phyloP scores from a whole-genome alignment of 139 green algal genomes.

The Chlamydomonas sphaeroides region DNA sequence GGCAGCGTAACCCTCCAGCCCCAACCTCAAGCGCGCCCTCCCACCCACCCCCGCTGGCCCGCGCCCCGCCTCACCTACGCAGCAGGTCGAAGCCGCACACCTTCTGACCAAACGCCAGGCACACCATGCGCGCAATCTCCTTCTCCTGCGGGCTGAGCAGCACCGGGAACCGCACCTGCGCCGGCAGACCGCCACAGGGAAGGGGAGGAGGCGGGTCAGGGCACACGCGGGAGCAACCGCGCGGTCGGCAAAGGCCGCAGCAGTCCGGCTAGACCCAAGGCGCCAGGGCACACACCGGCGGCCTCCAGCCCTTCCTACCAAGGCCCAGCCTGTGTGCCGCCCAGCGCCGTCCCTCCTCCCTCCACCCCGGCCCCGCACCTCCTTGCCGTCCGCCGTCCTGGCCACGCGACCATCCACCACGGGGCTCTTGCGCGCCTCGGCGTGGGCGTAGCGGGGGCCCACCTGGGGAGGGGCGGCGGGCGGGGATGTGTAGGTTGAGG shows the following conservation, averaged over 20 bases:
- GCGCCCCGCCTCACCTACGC: constrained; percentile 50
- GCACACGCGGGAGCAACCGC: too few species aligned
- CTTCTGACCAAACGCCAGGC: constrained; percentile 94
- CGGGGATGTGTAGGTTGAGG: not conserved
- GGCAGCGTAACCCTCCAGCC: too few species aligned
- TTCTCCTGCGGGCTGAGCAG: constrained; percentile 88
- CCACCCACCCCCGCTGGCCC: not conserved
- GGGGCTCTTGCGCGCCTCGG: constrained; percentile 96
- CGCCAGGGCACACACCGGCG: too few species aligned
- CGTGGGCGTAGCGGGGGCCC: constrained; percentile 93
- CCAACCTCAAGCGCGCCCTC: not conserved
- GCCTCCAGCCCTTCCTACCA: not conserved
- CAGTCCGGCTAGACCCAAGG: too few species aligned
- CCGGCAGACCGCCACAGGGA: too few species aligned
- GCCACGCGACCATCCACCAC: constrained; percentile 96
- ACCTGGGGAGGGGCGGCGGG: not conserved
- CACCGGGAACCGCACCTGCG: constrained; percentile 83
- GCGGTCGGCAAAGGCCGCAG: too few species aligned
- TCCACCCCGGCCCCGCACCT: constrained; percentile 8
- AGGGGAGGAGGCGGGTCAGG: too few species aligned
- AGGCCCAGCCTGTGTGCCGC: not conserved
- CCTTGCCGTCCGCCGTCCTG: constrained; percentile 56
- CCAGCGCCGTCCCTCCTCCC: not conserved
- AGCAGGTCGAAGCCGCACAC: constrained; percentile 96
- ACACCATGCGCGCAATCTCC: constrained; percentile 95